These are phyloP conservation scores for Schizophyllum commune DNA, from an alignment of 1,284 basidiomycete species.

Conservation along the genomic window DNA sequence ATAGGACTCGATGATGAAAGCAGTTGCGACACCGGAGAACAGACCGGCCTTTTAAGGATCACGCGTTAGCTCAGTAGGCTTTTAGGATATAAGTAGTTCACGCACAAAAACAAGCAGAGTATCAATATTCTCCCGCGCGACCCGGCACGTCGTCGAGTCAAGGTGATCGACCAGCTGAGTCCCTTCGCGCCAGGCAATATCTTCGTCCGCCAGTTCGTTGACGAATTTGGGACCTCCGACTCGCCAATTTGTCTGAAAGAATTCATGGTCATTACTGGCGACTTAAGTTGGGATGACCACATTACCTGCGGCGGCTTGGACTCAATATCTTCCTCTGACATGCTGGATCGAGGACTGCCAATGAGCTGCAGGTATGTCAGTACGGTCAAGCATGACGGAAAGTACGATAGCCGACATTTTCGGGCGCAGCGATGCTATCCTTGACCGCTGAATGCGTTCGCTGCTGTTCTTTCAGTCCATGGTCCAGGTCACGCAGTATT, in stretches of 20 bases:
- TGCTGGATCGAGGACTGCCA: too few species aligned
- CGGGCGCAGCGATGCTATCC: too few species aligned
- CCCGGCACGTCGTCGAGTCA: background rate
- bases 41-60: background rate
- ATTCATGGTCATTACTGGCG: too few species aligned
- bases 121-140: background rate
- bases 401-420: too few species aligned
- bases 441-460: too few species aligned
- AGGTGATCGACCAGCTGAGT: background rate
- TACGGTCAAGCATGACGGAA: too few species aligned
- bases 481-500: too few species aligned
- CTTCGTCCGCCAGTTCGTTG: background rate
- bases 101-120: background rate
- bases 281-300: too few species aligned
- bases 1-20: conserved; percentile 6
- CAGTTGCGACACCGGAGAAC: conserved; percentile 4
- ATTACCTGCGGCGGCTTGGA: too few species aligned
- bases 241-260: background rate
- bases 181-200: background rate
- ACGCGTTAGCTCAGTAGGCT: background rate
- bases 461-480: too few species aligned
- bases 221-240: background rate
- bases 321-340: too few species aligned
- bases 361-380: too few species aligned
- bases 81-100: background rate